phyloP scores from a whole-genome alignment of 2,329 filamentous ascomycete genomes.

The Lasiodiplodia citricola region DNA sequence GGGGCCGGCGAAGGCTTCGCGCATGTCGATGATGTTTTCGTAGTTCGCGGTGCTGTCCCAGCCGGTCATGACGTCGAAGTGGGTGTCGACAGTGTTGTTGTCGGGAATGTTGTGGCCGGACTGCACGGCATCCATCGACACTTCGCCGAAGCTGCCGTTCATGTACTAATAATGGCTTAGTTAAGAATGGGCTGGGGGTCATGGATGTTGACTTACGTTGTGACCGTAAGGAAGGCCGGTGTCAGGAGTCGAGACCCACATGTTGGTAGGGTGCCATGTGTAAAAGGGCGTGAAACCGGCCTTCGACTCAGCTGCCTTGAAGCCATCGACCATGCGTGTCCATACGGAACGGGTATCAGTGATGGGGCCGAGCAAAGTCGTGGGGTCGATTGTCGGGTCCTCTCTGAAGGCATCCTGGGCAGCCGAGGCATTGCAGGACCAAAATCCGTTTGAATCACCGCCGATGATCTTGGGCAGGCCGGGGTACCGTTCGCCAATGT shows the following conservation, averaged over 20 bases:
- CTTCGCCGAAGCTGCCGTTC: constrained; percentile 3
- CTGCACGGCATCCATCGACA: constrained; percentile 15
- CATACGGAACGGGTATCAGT: constrained; percentile 2
- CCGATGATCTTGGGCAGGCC: constrained; percentile 13
- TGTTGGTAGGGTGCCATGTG: constrained; percentile 6
- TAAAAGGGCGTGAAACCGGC: not conserved
- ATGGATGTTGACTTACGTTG: not conserved
- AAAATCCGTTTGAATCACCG: constrained; percentile 4
- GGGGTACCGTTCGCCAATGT: not conserved
- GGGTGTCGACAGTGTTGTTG: constrained; percentile 60
- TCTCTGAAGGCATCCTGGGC: not conserved
- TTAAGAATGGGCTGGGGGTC: too few relatives aligned
- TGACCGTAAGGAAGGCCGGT: not conserved
- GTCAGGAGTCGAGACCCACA: not conserved
- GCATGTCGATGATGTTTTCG: constrained; percentile 12
- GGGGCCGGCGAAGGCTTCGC: not conserved
- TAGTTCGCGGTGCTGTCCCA: constrained; percentile 16
- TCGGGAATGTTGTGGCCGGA: constrained; percentile 58
- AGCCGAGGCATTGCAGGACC: not conserved
- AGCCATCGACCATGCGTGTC: not conserved
- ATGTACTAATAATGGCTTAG: not conserved
- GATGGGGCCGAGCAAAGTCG: not conserved
- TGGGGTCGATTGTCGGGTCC: not conserved
- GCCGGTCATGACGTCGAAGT: constrained; percentile 34
- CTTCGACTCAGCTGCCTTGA: not conserved